Base-by-base conservation (phyloP, 164 flowering plant genomes). In the Aristolochia fimbriata region DNA sequence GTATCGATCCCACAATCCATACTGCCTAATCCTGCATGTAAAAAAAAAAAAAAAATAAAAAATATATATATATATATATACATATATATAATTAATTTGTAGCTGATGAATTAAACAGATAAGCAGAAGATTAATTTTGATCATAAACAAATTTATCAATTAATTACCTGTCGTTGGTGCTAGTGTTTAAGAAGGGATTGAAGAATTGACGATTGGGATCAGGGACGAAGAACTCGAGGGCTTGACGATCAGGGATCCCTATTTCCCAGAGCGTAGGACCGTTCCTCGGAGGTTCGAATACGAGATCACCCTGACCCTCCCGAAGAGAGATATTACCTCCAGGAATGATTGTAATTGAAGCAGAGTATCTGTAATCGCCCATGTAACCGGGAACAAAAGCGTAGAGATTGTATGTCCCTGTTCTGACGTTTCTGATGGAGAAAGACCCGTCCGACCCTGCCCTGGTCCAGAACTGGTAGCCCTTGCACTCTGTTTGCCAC, bases 181-280 rank as follows among this genome's bases (percentile, higher is more conserved):
- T 56, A 25, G 81, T n/a, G n/a, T n/a, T 61, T 57, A 69, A 85
- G 19, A 89, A 81, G 47, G 67, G 79, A 68, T 92, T 92, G 57
- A 83, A 63, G 48, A 77, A 82, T 6, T 48, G 70, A 6, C 87
- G 89, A 61, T 78, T 66, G 21, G 96, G 96, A 59, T 87, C 96
- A 9, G 98, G 96, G 41, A 87, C 58, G 51, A 65, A 92, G 63
- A 87, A 92, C 47, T 92, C 86, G 6, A 75, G 78, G 2, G 96
- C 93, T 30, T 89, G 70, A 25, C 98, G 87, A 68, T 89, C 96
- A 54, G 96, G 96, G 41, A 80, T 25, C 49, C 96, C 95, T 3
- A 92, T 92, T 69, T 92, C 98, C 96, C 96, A 92, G 47, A 92
- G 50, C 0, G 96, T 89, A 0, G 95, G 93, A 0, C 96, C 96